Evolutionary conservation across 2,329 filamentous ascomycete species (phyloP), one percentile per base, ranked within the genome.

Genomic region (Fusarium poae): DNA sequence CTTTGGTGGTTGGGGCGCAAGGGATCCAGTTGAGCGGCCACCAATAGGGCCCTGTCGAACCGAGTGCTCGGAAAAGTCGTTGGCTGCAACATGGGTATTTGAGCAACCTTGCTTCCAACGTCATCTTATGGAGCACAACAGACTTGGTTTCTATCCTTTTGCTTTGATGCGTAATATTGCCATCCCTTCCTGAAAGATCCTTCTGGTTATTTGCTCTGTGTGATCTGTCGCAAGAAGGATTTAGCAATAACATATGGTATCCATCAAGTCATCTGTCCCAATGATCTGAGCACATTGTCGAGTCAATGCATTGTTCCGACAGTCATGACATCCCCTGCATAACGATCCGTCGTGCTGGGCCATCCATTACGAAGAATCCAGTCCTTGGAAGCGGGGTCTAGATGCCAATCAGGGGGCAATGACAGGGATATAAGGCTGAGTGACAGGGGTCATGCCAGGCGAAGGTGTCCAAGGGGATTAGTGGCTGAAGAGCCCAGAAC

Each of bases 1-100:
- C 43, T 55, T 52, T 64, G 60, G 34, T 62, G 64, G 60, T 62
- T 64, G 63, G 70, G 63, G 58, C 50, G 56, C 54, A 35, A 59
- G 35, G 56, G 53, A 45, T 61, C 69, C 62, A 57, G 59, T 62
- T 42, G 49, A 29, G 62, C 69, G 73, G 60, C 71, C 74, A 61
- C 73, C 74, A 74, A 76, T 76, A 71, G 74, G 72, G 46, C 74
- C 74, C 39, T 25, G 45, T 50, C 49, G 63, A 72, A 72, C 74
- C 74, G 51, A 63, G 44, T 65, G 56, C 57, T 70, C 57, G 71
- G 72, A 65, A 70, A 65, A 57, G 57, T 62, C 55, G 45, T 50
- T 67, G 62, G 65, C 61, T 61, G 55, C 49, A 63, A 56, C 62
- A 65, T 59, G 68, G 72, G 62, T 63, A 62, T 55, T 50, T 60